Percentiles rank a stretch among this genome's conserved stretches.
phyloP scores from a whole-genome alignment of 805 yeast species.

The Brettanomyces nanus region DNA sequence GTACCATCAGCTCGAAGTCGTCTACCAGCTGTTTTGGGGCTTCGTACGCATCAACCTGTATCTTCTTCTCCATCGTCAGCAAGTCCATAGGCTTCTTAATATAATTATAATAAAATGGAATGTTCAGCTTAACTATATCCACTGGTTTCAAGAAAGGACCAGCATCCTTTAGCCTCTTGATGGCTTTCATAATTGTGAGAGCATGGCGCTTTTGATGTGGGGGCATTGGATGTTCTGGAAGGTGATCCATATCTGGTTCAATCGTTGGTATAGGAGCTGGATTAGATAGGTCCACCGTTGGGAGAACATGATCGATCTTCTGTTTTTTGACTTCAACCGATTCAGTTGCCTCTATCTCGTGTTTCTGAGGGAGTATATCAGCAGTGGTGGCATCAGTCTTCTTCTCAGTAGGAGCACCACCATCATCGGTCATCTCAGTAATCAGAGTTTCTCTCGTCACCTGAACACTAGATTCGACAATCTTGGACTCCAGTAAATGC shows the following conservation, averaged over 20 bases:
- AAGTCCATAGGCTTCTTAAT: conserved; percentile 90
- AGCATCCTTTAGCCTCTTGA: conserved; percentile 87
- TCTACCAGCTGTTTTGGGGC: conserved; percentile 58
- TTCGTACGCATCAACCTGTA: conserved; percentile 62
- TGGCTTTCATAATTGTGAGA: conserved; percentile 69
- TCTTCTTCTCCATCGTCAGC: conserved; percentile 79
- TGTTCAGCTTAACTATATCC: conserved; percentile 77
- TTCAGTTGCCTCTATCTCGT: background rate
- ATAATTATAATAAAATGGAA: conserved; percentile 83
- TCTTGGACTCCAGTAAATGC: background rate
- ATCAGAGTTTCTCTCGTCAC: background rate
- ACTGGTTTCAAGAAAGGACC: conserved; percentile 86
- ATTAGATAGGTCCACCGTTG: conserved; percentile 22
- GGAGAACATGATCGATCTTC: background rate
- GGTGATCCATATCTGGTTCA: conserved; percentile 65
- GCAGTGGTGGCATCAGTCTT: background rate
- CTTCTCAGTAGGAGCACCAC: background rate
- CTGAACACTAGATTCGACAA: too few relatives aligned
- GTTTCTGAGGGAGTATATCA: background rate
- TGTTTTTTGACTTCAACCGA: background rate
- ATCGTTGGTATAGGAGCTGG: conserved; percentile 74
- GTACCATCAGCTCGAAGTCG: conserved; percentile 80
- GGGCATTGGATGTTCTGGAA: conserved; percentile 63
- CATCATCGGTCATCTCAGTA: background rate
- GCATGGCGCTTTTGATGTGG: conserved; percentile 81